A percentile compares a stretch with the other conserved stretches of the same genome.
Evolutionary conservation across 2,329 filamentous ascomycete species (phyloP).

Genomic region (Biscogniauxia sp.): DNA sequence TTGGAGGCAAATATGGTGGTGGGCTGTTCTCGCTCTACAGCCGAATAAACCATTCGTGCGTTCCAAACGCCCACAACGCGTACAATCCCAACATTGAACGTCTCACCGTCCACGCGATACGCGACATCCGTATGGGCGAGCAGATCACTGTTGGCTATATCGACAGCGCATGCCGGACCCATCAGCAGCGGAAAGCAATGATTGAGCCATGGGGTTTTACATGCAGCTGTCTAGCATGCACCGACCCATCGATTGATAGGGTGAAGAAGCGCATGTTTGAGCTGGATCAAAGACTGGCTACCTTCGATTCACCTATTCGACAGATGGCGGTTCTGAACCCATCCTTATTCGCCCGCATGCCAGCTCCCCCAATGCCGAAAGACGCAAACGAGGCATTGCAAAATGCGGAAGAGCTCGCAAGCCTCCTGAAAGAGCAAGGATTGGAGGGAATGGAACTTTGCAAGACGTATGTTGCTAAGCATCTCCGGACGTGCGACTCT

Average conservation of each 20-base stretch:
- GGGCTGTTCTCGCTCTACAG: slow-evolving; percentile 23
- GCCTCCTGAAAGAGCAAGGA: slow-evolving; percentile 10
- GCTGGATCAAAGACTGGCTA: slow-evolving; percentile 17
- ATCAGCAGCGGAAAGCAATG: slow-evolving; percentile 11
- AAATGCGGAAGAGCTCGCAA: slow-evolving; percentile 12
- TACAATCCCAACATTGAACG: slow-evolving; percentile 20
- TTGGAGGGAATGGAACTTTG: slow-evolving; percentile 14
- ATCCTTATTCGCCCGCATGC: neutral
- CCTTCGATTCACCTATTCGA: slow-evolving; percentile 1
- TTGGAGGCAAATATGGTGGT: slow-evolving; percentile 10
- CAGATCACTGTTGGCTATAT: slow-evolving; percentile 24
- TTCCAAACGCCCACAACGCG: slow-evolving; percentile 21
- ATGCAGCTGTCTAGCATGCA: slow-evolving; percentile 18
- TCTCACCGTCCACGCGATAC: slow-evolving; percentile 23
- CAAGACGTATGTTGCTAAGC: slow-evolving; percentile 9
- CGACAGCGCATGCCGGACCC: slow-evolving; percentile 13
- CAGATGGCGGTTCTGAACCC: neutral
- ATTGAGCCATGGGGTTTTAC: slow-evolving; percentile 12
- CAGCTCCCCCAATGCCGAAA: neutral
- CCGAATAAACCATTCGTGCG: slow-evolving; percentile 25
- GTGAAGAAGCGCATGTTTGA: slow-evolving; percentile 12
- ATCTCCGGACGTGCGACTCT: neutral
- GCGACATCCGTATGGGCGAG: slow-evolving; percentile 22
- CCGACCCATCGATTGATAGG: slow-evolving; percentile 8
- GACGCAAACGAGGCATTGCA: slow-evolving; percentile 7